Percentiles rank a stretch among this genome's conserved stretches.
These are phyloP conservation scores for Penicillium sp. DNA, from an alignment of 2,329 filamentous ascomycete species.

Conservation along the genomic window DNA sequence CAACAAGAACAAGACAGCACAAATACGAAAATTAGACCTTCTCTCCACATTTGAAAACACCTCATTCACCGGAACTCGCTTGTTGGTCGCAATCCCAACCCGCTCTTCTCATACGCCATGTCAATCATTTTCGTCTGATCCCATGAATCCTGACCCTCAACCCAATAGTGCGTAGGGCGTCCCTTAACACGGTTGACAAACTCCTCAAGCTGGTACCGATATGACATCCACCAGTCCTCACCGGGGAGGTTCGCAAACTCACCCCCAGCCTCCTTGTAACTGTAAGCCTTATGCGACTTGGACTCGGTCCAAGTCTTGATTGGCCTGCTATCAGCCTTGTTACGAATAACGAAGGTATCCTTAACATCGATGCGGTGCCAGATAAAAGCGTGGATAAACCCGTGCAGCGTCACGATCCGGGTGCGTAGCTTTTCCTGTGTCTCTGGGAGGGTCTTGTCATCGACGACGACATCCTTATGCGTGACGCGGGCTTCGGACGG, in stretches of 20 bases:
- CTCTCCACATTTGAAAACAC: not conserved
- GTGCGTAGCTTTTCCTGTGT: not conserved
- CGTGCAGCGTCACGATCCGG: not conserved
- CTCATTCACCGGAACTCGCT: not conserved
- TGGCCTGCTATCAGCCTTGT: not conserved
- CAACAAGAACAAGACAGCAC: not conserved
- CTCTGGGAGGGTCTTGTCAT: not conserved
- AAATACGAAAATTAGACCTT: not conserved
- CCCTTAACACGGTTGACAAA: not conserved
- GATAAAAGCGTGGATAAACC: not conserved
- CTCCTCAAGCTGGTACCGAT: not conserved
- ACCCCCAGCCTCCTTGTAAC: not conserved
- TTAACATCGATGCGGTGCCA: not conserved
- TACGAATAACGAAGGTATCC: not conserved
- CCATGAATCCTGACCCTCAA: not conserved
- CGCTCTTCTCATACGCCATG: not conserved
- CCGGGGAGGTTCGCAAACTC: not conserved
- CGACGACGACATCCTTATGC: not conserved
- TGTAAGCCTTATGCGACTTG: not conserved
- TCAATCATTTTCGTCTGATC: not conserved
- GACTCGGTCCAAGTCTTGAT: not conserved
- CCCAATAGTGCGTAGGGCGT: not conserved
- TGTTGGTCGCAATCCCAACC: not conserved
- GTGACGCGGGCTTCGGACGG: not conserved
- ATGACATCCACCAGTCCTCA: not conserved